Evolutionary conservation across 495 filamentous ascomycete species (phyloP), one percentile per base, ranked within the genome.

Genomic region (Hyaloscypha variabilis): DNA sequence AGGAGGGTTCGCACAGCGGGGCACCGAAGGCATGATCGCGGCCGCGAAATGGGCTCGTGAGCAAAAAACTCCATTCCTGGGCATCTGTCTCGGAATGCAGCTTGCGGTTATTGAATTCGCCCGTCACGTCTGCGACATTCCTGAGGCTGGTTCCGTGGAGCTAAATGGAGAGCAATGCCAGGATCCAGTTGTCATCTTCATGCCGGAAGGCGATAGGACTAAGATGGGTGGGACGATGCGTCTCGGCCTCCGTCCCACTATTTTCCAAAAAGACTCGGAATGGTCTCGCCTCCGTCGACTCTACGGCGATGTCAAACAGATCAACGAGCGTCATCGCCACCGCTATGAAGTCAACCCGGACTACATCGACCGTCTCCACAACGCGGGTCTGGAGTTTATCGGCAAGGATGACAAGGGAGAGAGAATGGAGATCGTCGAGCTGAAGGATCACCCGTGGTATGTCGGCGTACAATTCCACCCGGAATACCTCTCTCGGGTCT

Each of bases 51-150:
- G 90, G 89, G 93, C 94, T 10, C 89, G 95, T 39, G 87, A 89
- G 54, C 88, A 92, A 65, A 88, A 89, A 49, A 83, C 82, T 4
- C 94, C 94, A 25, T 97, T 90, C 78, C 83, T 98, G 8, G 94
- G 95, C 60, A 90, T 99, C 62, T 99, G 95, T 75, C 85, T 99
- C 19, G 95, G 95, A 42, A 91, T 99, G 88, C 95, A 99, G 75
- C 80, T 97, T 42, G 94, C 95, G 21, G 93, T 97, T 19, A 90
- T 97, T 66, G 94, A 98, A 72, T 91, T 85, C 65, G 91, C 91
- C n/a, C 84, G 90, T 39, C 85, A 93, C 64, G 78, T 92, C 11
- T 88, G 83, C 56, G 78, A 85, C 80, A 29, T 77, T 91, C 50
- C 65, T 76, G 8, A 77, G 80, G 92, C 91, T 2, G 82, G 79